phyloP scores from a whole-genome alignment of 192 early-diverging fungal species.

The Blastocladiella britannica region DNA sequence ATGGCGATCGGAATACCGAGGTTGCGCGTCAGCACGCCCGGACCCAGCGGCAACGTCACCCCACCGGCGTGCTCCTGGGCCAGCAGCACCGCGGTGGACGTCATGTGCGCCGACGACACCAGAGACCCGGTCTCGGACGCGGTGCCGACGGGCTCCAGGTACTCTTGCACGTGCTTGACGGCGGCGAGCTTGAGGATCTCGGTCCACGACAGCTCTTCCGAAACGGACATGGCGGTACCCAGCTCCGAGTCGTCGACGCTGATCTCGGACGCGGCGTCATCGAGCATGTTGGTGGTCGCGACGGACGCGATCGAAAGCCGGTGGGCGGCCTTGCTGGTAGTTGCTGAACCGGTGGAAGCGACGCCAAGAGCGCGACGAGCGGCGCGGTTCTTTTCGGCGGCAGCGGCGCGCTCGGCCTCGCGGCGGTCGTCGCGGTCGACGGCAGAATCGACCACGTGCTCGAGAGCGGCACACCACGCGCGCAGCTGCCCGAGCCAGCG shows the following conservation, averaged over 20 bases:
- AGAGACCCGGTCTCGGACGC: slow-evolving; percentile 9
- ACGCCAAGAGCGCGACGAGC: neutral
- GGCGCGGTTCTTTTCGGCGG: slow-evolving; percentile 12
- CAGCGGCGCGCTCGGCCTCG: slow-evolving; percentile 14
- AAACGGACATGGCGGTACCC: neutral
- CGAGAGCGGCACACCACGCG: slow-evolving; percentile 54
- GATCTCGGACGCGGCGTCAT: too few species aligned
- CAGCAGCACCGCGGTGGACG: slow-evolving; percentile 11
- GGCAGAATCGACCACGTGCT: slow-evolving; percentile 27
- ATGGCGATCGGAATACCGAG: slow-evolving; percentile 74
- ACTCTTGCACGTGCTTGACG: slow-evolving; percentile 36
- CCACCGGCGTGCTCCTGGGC: slow-evolving; percentile 17
- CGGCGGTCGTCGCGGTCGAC: slow-evolving; percentile 10
- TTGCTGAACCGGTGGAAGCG: slow-evolving; percentile 1
- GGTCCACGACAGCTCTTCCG: slow-evolving; percentile 25
- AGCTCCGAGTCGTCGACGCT: slow-evolving; percentile 1
- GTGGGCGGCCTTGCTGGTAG: neutral
- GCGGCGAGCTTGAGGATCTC: neutral
- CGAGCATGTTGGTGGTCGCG: too few species aligned
- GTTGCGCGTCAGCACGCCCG: slow-evolving; percentile 63
- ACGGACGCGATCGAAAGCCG: slow-evolving; percentile 4
- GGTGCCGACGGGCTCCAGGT: slow-evolving; percentile 27
- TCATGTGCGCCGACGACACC: slow-evolving; percentile 12
- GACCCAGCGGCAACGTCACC: slow-evolving; percentile 47
- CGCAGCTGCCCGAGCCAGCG: slow-evolving; percentile 57